phyloP scores from a whole-genome alignment of 2,329 filamentous ascomycete genomes.

The Claviceps paspali region DNA sequence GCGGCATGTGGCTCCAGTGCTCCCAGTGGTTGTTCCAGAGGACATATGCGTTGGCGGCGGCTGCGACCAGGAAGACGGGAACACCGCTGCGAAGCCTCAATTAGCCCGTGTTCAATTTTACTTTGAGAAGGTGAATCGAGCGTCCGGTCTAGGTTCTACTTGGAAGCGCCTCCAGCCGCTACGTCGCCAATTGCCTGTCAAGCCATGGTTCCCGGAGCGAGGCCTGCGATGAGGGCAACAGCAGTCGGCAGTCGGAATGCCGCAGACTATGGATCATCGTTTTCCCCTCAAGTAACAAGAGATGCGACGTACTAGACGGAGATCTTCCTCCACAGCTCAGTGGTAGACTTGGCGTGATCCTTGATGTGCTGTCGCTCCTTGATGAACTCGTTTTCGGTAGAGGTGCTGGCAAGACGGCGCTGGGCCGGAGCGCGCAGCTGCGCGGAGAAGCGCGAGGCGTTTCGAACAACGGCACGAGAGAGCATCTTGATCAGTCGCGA shows the following conservation, averaged over 20 bases:
- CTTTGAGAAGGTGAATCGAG: neutral
- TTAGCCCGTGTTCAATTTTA: slow-evolving; percentile 1
- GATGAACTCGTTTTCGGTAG: slow-evolving; percentile 85
- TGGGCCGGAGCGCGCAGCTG: slow-evolving; percentile 46
- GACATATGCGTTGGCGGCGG: slow-evolving; percentile 68
- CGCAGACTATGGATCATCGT: no score
- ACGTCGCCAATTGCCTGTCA: neutral
- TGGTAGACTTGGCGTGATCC: slow-evolving; percentile 72
- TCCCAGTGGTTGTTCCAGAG: slow-evolving; percentile 97
- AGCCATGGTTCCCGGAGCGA: neutral
- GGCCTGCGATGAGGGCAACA: neutral
- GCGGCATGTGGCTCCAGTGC: slow-evolving; percentile 74
- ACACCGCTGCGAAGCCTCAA: slow-evolving; percentile 42
- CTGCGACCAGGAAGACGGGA: slow-evolving; percentile 56
- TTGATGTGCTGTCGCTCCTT: slow-evolving; percentile 81
- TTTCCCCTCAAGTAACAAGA: neutral
- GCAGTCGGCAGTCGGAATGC: neutral
- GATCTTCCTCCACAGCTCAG: slow-evolving; percentile 89
- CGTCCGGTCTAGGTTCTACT: no score
- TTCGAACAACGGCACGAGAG: slow-evolving; percentile 45
- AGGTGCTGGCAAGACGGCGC: slow-evolving; percentile 55
- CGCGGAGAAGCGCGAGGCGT: slow-evolving; percentile 45
- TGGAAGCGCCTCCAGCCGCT: no score
- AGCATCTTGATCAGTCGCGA: slow-evolving; percentile 34
- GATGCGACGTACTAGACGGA: slow-evolving; percentile 68